These are phyloP conservation scores for Mimosa pudica DNA, from an alignment of 306 rosid genomes.

Conservation along the genomic window DNA sequence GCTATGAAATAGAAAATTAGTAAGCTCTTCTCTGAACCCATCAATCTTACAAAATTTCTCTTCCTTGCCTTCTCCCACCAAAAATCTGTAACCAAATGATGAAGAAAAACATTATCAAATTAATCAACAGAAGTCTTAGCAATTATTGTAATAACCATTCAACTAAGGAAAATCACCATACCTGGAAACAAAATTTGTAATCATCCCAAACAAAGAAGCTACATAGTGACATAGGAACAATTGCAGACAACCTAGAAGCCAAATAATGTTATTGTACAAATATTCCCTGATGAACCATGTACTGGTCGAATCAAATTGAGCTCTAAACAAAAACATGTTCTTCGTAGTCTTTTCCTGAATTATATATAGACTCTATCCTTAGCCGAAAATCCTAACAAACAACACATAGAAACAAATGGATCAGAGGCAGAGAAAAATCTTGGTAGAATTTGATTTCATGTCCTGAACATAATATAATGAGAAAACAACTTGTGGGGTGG, in stretches of 20 bases:
- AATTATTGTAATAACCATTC: neutral
- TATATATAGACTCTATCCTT: neutral
- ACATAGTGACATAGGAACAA: conserved; percentile 41
- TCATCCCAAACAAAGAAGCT: conserved; percentile 42
- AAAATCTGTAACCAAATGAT: conserved; percentile 46
- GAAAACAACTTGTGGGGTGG: conserved; percentile 32
- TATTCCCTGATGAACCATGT: conserved; percentile 40
- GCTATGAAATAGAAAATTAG: conserved; percentile 35
- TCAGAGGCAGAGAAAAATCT: conserved; percentile 37
- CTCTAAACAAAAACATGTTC: conserved; percentile 37
- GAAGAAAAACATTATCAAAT: neutral
- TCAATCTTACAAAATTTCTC: conserved; percentile 34
- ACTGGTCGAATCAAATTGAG: conserved; percentile 43
- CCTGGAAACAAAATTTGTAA: conserved; percentile 51
- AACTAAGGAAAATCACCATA: conserved; percentile 31
- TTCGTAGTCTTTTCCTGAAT: conserved; percentile 43
- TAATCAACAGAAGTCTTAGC: neutral
- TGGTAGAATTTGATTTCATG: conserved; percentile 15
- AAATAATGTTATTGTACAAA: conserved; percentile 46
- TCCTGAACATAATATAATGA: conserved; percentile 24
- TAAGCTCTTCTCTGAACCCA: conserved; percentile 42
- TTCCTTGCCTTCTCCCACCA: conserved; percentile 28
- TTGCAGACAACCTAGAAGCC: conserved; percentile 42
- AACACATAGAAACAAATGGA: conserved; percentile 41
- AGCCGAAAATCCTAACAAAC: conserved; percentile 33